These are phyloP conservation scores for Aspergillus terreus DNA, from an alignment of 2,329 filamentous ascomycete genomes.

Conservation along the genomic window DNA sequence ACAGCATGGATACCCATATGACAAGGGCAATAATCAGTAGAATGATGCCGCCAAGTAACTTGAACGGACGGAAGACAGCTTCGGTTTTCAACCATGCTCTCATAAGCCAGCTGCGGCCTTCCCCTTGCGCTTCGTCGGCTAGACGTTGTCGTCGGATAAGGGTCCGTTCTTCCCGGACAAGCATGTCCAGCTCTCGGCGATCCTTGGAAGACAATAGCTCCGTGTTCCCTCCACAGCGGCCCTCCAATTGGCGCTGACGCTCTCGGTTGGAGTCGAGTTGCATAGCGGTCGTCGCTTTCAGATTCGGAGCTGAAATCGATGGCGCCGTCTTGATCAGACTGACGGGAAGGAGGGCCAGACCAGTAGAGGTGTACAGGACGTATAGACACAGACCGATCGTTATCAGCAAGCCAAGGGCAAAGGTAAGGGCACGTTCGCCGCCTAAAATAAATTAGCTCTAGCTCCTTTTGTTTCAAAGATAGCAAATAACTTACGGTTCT, in stretches of 20 bases:
- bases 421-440: conserved; percentile 87
- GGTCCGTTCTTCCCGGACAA: conserved; percentile 87
- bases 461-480: background rate
- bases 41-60: conserved; percentile 78
- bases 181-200: conserved; percentile 77
- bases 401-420: conserved; percentile 82
- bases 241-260: conserved; percentile 84
- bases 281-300: conserved; percentile 71
- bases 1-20: conserved; percentile 87
- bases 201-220: conserved; percentile 79
- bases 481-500: conserved; percentile 61
- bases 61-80: conserved; percentile 80
- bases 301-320: conserved; percentile 74
- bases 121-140: conserved; percentile 64
- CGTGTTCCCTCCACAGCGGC: conserved; percentile 72
- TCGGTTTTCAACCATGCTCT: conserved; percentile 75
- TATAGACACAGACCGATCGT: conserved; percentile 84
- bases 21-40: conserved; percentile 70
- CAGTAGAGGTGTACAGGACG: conserved; percentile 81
- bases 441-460: conserved; percentile 42
- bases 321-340: conserved; percentile 90
- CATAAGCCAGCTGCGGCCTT: conserved; percentile 71
- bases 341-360: conserved; percentile 82
- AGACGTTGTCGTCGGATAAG: conserved; percentile 84
- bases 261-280: conserved; percentile 86